phyloP scores from a whole-genome alignment of 352 stramenopile species.

The Phytophthora pluvialis region DNA sequence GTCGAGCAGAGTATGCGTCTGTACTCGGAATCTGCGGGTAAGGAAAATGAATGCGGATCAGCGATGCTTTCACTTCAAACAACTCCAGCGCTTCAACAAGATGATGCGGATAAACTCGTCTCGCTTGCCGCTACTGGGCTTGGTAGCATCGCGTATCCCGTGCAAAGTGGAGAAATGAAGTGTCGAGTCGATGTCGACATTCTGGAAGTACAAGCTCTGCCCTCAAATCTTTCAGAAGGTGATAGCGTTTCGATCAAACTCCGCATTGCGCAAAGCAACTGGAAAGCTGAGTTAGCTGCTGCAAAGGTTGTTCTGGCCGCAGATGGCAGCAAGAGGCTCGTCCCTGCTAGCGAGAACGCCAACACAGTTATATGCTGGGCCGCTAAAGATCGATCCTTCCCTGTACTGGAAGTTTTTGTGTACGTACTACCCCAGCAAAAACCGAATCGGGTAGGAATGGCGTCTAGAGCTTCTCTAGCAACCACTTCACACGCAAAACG shows the following conservation, averaged over 20 bases:
- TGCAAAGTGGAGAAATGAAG: slow-evolving; percentile 20
- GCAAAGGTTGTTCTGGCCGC: not conserved
- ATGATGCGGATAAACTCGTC: not conserved
- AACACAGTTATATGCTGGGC: slow-evolving; percentile 24
- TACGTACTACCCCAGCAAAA: slow-evolving; percentile 13
- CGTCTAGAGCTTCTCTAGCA: slow-evolving; percentile 14
- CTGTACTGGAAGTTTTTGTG: slow-evolving; percentile 30
- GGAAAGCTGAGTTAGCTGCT: slow-evolving; percentile 22
- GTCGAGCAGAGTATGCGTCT: slow-evolving; percentile 17
- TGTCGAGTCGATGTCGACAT: slow-evolving; percentile 31
- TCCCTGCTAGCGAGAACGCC: slow-evolving; percentile 1
- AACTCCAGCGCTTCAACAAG: not conserved
- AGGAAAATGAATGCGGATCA: slow-evolving; percentile 21
- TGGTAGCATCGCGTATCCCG: slow-evolving; percentile 20
- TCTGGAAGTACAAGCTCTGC: slow-evolving; percentile 13
- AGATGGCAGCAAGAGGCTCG: not conserved
- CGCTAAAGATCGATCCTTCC: slow-evolving; percentile 33
- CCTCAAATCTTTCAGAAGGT: slow-evolving; percentile 9
- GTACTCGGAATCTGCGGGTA: not conserved
- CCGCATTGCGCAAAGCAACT: slow-evolving; percentile 27
- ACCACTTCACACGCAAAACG: slow-evolving; percentile 2
- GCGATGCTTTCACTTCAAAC: slow-evolving; percentile 16
- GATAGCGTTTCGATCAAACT: slow-evolving; percentile 23
- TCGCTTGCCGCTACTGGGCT: slow-evolving; percentile 28
- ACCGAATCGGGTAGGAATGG: slow-evolving; percentile 1